These are phyloP conservation scores for Saccharum officinarum DNA, from an alignment of 176 grass and related monocot genomes.

Conservation along the genomic window DNA sequence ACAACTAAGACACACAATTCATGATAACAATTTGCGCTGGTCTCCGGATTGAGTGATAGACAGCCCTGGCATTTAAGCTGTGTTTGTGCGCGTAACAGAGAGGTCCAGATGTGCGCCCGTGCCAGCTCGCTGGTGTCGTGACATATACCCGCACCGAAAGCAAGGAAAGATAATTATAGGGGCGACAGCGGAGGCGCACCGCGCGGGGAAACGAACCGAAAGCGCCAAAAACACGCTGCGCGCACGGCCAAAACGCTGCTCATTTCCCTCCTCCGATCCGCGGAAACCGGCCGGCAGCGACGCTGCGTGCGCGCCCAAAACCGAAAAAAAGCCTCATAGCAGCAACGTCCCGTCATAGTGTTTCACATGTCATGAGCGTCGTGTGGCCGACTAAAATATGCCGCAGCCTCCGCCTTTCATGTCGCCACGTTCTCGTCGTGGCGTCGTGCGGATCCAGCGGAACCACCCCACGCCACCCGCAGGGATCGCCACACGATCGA, in stretches of 20 bases:
- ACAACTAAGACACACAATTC: too few relatives aligned
- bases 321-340: not conserved
- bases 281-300: not conserved
- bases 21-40: too few relatives aligned
- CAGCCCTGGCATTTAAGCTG: too few relatives aligned
- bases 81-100: too few relatives aligned
- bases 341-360: not conserved
- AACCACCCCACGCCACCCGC: not conserved
- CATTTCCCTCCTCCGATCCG: not conserved
- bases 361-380: not conserved
- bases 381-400: not conserved
- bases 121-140: too few relatives aligned
- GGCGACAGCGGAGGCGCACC: not conserved
- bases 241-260: not conserved
- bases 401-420: not conserved
- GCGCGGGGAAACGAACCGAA: not conserved
- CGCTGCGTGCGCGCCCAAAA: not conserved
- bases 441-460: not conserved
- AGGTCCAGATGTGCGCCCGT: too few relatives aligned
- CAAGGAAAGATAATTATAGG: not conserved
- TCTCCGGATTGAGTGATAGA: too few relatives aligned
- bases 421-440: not conserved
- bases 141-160: not conserved
- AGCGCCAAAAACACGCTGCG: not conserved
- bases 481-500: not conserved